phyloP scores from a whole-genome alignment of 1,284 basidiomycete species.

The Hypsizygus ulmarius region DNA sequence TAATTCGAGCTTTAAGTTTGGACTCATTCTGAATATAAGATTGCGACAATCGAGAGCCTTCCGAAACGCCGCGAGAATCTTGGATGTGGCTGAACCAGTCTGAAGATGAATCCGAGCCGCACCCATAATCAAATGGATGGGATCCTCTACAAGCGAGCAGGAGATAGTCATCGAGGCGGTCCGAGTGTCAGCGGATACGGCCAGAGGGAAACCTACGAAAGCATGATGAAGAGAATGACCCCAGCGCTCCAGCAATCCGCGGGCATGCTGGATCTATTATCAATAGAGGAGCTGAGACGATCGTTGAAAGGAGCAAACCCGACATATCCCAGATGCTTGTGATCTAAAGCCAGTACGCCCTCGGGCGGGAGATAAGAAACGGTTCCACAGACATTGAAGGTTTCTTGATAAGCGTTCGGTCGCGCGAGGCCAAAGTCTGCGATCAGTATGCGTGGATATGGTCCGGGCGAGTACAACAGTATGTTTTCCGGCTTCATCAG shows the following conservation, averaged over 20 bases:
- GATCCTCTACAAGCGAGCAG: slow-evolving; percentile 44
- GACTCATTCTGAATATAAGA: slow-evolving; percentile 50
- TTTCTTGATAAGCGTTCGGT: slow-evolving; percentile 74
- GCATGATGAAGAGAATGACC: slow-evolving; percentile 76
- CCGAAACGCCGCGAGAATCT: slow-evolving; percentile 27
- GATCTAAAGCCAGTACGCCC: slow-evolving; percentile 71
- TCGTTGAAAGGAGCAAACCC: slow-evolving; percentile 31
- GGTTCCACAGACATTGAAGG: slow-evolving; percentile 79
- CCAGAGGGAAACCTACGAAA: slow-evolving; percentile 52
- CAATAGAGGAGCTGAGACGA: neutral
- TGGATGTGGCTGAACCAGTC: slow-evolving; percentile 34
- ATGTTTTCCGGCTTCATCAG: slow-evolving; percentile 77
- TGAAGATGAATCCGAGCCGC: slow-evolving; percentile 28
- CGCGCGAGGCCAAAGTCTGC: slow-evolving; percentile 86
- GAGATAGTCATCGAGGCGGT: neutral
- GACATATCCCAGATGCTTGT: slow-evolving; percentile 68
- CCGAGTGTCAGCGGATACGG: neutral
- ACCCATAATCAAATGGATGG: slow-evolving; percentile 70
- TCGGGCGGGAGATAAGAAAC: slow-evolving; percentile 85
- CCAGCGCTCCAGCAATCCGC: slow-evolving; percentile 85
- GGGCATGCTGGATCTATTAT: slow-evolving; percentile 50
- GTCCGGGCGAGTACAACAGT: slow-evolving; percentile 67
- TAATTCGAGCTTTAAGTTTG: slow-evolving; percentile 64
- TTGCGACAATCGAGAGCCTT: slow-evolving; percentile 42
- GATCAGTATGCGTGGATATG: slow-evolving; percentile 79